Evolutionary conservation across 768 basidiomycete species (phyloP), one percentile per base, ranked within the genome.

Genomic region (Tylopilus balloui): DNA sequence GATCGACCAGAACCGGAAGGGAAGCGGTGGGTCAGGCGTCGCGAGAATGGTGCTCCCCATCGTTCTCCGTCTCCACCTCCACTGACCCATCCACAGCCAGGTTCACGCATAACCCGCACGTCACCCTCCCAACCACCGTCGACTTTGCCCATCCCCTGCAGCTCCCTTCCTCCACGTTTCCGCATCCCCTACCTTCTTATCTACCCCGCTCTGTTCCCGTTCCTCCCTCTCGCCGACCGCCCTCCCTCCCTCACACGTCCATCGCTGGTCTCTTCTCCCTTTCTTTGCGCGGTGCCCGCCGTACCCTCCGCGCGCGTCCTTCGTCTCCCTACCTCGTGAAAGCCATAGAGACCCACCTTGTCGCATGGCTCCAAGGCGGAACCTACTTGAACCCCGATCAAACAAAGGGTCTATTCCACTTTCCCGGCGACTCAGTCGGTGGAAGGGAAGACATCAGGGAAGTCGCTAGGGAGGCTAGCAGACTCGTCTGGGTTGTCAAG

Each of bases 191-290:
- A 0, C 89, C 90, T 0, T 39, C 75, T 1, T 89, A 80, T 59
- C 77, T 92, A 6, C 76, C 81, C 6, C 83, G 89, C 36, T 80
- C 72, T 47, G 64, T 74, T 8, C 72, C 74, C 47, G 57, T 86
- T 0, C 80, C 86, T 0, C 57, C 77, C 7, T 59, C 75, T 1
- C 50, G 61, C 3, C 70, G 72, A 13, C 71, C 78, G 0, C 51
- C 62, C 3, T 46, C 55, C 3, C 77, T 86, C 54, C 76, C 79
- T 0, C 60, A 57, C 32, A 79, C 82, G 13, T 79, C 86, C 34
- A 78, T 80, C 62, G 84, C 86, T 2, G 88, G 89, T 8, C 75
- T 85, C 6, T 91, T 88, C 69, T 84, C 85, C 12, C 71, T 88
- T 41, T 83, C 86, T 42, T 63, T 90, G 36, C 88, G 82, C 56